Evolutionary conservation across 78 protist species (phyloP), one percentile per base, ranked within the genome.

Genomic region (Dictyostelium intermedium): DNA sequence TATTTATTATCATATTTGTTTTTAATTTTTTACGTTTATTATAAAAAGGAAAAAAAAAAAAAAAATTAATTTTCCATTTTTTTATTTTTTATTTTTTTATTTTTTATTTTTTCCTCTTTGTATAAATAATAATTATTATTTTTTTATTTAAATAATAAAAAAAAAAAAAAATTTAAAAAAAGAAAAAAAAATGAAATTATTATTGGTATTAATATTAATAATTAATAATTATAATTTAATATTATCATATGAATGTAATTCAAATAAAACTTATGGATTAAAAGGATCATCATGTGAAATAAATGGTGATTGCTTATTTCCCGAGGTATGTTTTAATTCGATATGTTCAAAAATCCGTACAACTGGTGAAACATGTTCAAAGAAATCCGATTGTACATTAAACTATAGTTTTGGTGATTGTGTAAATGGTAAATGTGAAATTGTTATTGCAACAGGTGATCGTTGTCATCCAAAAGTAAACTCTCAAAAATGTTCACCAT

Each of bases 311-410:
- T 72, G 79, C 16, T 10, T 30, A 34, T 72, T 72, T 18, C 79
- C 79, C 3, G 45, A 72, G 13, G 43, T 72, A 5, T 72, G 79
- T 34, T 72, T 30, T 72, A 18, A 72, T 34, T 32, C 23, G 0
- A 16, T 16, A 5, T 72, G 79, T 72, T 16, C n/a, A 32, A 72
- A 34, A 72, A 32, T 72, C 14, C 37, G 45, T 14, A 72, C 35
- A 35, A 30, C 79, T 13, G 79, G 79, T 11, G 39, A 72, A 72
- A 18, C 13, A 5, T 72, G 79, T 72, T 34, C 34, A 72, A 35
- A 30, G 23, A 72, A 72, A 72, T 34, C 79, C 0, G 79, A 72
- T 72, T 72, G 79, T 72, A 72, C 79, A 72, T 72, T 72, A 72
- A 32, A 20, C 1, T 72, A 30, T 34, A 34, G 32, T 34, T 72